These are phyloP conservation scores for Onygenales sp. DNA, from an alignment of 2,329 filamentous ascomycete species.

Conservation along the genomic window DNA sequence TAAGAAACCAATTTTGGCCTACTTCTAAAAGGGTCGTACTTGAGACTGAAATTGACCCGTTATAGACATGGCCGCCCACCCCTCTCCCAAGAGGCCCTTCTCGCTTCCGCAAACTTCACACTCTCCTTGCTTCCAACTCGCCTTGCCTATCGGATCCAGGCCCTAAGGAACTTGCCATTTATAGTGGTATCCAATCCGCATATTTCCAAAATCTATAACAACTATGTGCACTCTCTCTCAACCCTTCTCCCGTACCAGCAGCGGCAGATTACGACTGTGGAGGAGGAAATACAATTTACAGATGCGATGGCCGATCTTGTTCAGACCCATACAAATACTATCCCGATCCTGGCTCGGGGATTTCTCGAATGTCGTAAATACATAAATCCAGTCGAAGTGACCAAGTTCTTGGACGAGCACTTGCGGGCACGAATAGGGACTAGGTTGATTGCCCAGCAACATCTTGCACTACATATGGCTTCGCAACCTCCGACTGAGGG, in stretches of 20 bases:
- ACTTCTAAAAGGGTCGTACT: background rate
- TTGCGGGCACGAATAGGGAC: conserved; percentile 90
- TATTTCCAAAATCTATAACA: conserved; percentile 87
- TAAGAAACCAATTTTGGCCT: conserved; percentile 33
- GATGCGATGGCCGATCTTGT: conserved; percentile 93
- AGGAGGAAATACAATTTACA: conserved; percentile 86
- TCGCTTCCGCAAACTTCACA: conserved; percentile 91
- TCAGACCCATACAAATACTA: conserved; percentile 87
- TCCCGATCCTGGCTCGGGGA: conserved; percentile 80
- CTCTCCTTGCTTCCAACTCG: conserved; percentile 84
- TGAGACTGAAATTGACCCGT: conserved; percentile 5
- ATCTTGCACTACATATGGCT: conserved; percentile 77
- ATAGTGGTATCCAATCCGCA: conserved; percentile 98
- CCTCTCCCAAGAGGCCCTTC: conserved; percentile 66
- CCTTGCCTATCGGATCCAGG: conserved; percentile 87
- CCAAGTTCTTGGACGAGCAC: conserved; percentile 84
- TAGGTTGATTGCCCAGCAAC: conserved; percentile 87
- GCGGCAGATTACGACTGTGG: conserved; percentile 60
- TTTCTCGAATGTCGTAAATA: conserved; percentile 92
- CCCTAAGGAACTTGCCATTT: conserved; percentile 85
- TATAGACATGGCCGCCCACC: conserved; percentile 71
- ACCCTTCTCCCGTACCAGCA: conserved; percentile 79
- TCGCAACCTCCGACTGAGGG: conserved; percentile 62
- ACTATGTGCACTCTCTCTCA: conserved; percentile 87
- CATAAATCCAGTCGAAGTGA: conserved; percentile 74